A percentile compares a stretch with the other conserved stretches of the same genome.
phyloP scores from a whole-genome alignment of 2,329 filamentous ascomycete genomes.

The Chaetomiaceae sp. region DNA sequence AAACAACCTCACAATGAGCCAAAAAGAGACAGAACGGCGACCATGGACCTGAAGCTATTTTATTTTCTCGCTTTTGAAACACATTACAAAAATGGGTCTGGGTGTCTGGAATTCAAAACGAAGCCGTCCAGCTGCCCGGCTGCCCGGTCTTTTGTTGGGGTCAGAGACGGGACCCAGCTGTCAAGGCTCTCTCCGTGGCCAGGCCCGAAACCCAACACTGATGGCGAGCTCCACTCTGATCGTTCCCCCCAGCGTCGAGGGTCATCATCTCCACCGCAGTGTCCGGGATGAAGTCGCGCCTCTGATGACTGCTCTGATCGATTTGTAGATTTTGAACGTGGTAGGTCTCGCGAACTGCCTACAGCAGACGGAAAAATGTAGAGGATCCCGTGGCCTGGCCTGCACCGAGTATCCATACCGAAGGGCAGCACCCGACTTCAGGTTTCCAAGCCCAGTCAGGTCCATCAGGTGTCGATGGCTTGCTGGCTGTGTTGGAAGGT shows the following conservation, averaged over 20 bases:
- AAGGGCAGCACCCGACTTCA: too few relatives aligned
- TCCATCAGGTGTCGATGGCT: background rate
- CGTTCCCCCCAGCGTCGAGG: constrained; percentile 10
- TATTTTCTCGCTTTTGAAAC: too few relatives aligned
- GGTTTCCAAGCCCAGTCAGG: too few relatives aligned
- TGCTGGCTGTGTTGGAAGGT: constrained; percentile 3
- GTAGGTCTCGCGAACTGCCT: background rate
- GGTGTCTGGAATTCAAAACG: background rate
- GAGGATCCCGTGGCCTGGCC: too few relatives aligned
- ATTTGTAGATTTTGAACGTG: background rate
- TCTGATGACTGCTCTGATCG: background rate
- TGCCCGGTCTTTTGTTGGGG: too few relatives aligned
- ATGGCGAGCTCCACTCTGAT: constrained; percentile 5
- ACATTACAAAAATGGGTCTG: too few relatives aligned
- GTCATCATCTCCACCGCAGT: constrained; percentile 4
- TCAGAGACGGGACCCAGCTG: background rate
- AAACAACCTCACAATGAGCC: too few relatives aligned
- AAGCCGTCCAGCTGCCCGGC: too few relatives aligned
- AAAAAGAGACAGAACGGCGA: too few relatives aligned
- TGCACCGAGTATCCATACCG: too few relatives aligned
- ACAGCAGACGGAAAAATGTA: too few relatives aligned
- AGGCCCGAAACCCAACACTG: constrained; percentile 13
- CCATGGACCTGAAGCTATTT: too few relatives aligned
- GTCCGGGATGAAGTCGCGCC: background rate
- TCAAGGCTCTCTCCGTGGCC: background rate